phyloP scores from a whole-genome alignment of 2,329 filamentous ascomycete genomes.

The Exophiala phaeomuriformis region DNA sequence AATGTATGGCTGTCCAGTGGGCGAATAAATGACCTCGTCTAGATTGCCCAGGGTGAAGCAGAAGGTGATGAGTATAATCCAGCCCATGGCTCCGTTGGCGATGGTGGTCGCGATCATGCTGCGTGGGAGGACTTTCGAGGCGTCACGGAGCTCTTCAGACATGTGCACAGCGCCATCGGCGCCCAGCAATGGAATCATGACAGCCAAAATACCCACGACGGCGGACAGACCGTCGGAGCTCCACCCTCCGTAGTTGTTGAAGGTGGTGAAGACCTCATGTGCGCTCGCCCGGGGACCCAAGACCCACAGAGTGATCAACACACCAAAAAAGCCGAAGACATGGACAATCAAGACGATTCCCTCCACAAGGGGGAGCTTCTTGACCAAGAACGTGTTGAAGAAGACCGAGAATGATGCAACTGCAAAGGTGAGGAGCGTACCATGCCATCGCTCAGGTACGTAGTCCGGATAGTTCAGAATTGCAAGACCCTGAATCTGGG shows the following conservation, averaged over 20 bases:
- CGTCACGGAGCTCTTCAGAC: conserved; percentile 37
- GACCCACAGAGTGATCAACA: conserved; percentile 41
- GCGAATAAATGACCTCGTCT: conserved; percentile 29
- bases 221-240: conserved; percentile 26
- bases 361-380: conserved; percentile 37
- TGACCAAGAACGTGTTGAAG: conserved; percentile 39
- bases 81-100: conserved; percentile 34
- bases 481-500: conserved; percentile 41
- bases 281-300: conserved; percentile 36
- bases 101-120: conserved; percentile 35
- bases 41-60: conserved; percentile 35
- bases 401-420: conserved; percentile 36
- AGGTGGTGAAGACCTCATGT: conserved; percentile 36
- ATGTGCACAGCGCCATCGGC: conserved; percentile 28
- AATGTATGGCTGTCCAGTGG: conserved; percentile 35
- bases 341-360: conserved; percentile 39
- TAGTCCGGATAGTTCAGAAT: conserved; percentile 40
- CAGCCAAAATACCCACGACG: conserved; percentile 29
- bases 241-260: conserved; percentile 38
- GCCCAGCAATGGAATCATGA: conserved; percentile 27
- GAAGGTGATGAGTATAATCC: conserved; percentile 35
- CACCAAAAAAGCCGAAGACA: conserved; percentile 37
- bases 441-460: conserved; percentile 38
- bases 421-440: conserved; percentile 39
- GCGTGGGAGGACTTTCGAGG: conserved; percentile 32